These are phyloP conservation scores for Amanita jacksonii DNA, from an alignment of 768 basidiomycete species.

Conservation along the genomic window DNA sequence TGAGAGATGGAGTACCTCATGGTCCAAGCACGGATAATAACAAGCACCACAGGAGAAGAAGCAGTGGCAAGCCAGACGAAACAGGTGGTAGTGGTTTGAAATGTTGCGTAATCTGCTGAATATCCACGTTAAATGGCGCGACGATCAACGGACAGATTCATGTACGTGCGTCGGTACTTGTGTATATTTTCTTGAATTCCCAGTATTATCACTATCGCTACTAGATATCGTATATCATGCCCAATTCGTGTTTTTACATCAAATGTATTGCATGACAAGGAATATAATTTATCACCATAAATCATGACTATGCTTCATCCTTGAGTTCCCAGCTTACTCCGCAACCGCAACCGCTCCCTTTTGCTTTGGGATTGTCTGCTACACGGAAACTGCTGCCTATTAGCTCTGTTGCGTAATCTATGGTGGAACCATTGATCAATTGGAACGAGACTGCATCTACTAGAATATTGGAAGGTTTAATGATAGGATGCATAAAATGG, in stretches of 20 bases:
- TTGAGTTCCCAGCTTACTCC: constrained; percentile 95
- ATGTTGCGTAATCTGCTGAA: constrained; percentile 64
- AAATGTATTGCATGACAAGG: background rate
- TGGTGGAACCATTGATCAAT: constrained; percentile 78
- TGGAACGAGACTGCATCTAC: constrained; percentile 82
- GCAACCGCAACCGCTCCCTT: constrained; percentile 88
- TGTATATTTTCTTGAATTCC: constrained; percentile 1
- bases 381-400: constrained; percentile 89
- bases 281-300: background rate
- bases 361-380: constrained; percentile 80
- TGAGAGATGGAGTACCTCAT: constrained; percentile 72
- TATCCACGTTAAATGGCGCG: background rate
- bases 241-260: background rate
- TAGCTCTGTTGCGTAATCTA: constrained; percentile 90
- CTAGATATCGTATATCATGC: constrained; percentile 6
- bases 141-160: background rate
- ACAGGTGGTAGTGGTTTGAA: constrained; percentile 47
- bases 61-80: constrained; percentile 34
- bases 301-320: constrained; percentile 15
- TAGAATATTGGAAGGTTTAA: constrained; percentile 67
- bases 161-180: constrained; percentile 1
- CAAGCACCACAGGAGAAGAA: constrained; percentile 47
- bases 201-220: constrained; percentile 5
- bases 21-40: constrained; percentile 26
- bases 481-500: constrained; percentile 60